Percentiles rank a stretch among this genome's conserved stretches.
Evolutionary conservation across 495 filamentous ascomycete species (phyloP).

Genomic region (Halenospora varia): DNA sequence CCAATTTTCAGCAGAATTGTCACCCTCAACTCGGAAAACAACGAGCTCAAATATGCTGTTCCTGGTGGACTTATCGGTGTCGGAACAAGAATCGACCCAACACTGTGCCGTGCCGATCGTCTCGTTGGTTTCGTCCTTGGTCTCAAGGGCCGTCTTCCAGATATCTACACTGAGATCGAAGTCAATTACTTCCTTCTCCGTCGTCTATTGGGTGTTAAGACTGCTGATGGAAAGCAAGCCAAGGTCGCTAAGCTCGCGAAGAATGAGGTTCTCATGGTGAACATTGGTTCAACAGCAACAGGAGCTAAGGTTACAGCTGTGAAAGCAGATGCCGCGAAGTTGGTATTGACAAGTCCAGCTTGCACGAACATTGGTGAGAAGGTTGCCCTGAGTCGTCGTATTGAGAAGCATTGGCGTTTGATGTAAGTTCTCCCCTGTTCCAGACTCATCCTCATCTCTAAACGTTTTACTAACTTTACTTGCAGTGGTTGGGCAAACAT

Average conservation of each 20-base stretch:
- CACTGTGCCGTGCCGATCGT: conserved; percentile 96
- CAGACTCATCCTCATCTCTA: background rate
- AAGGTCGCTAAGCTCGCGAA: conserved; percentile 97
- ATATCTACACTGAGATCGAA: conserved; percentile 95
- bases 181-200: conserved; percentile 98
- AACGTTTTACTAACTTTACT: background rate
- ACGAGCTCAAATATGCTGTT: conserved; percentile 95
- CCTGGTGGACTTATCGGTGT: conserved; percentile 97
- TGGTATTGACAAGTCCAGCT: conserved; percentile 78
- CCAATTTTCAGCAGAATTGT: conserved; percentile 95
- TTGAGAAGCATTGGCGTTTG: conserved; percentile 98
- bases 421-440: conserved; percentile 40
- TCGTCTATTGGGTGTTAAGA: conserved; percentile 91
- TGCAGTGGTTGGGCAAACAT: conserved; percentile 85
- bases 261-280: conserved; percentile 99
- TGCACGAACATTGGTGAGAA: conserved; percentile 96
- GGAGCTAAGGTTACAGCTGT: conserved; percentile 93
- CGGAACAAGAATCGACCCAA: conserved; percentile 94
- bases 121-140: conserved; percentile 97
- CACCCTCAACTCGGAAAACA: conserved; percentile 93
- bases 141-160: conserved; percentile 82
- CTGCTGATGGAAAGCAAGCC: conserved; percentile 96
- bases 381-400: conserved; percentile 91
- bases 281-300: conserved; percentile 95
- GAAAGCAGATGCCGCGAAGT: conserved; percentile 94